Base-by-base conservation (phyloP, 2,329 filamentous ascomycete species). In the Cladosporium halotolerans region DNA sequence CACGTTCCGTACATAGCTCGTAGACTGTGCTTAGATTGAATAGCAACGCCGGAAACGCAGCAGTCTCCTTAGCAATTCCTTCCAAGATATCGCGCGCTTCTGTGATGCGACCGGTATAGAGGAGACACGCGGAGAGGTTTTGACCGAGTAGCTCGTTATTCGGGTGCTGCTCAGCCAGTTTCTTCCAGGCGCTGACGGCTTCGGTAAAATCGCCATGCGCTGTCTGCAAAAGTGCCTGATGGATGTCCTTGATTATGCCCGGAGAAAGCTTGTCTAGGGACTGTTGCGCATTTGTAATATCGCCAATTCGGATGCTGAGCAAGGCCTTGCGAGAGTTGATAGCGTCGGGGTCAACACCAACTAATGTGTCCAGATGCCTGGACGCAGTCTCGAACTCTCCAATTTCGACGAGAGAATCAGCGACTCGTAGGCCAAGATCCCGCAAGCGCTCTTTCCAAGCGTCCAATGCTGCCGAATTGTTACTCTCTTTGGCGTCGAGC, bases 11-110 rank as follows among this genome's bases (percentile, higher is more conserved):
- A 66, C 88, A 93, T 7, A 97, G 78, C 70, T 97, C 93, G 67
- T 95, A 97, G 62, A 96, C 82, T 0, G 92, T 97, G 9, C 85
- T 83, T 10, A 99, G 71, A 67, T 97, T 97, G 72, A 96, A 95
- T 0, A 95, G 80, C 2, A 96, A 72, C 0, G 88, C 88, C 58
- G 88, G 84, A 54, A 92, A 96, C 0, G 82, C 80, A 39, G 81
- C 75, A 1, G 74, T 68, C 3, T 81, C 76, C 18, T 39, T 38
- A 0, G 90, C 75, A 9, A 95, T 72, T 0, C 73, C 70, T 63
- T 92, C 85, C 3, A 96, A 73, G 1, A 88, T 70, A 10, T 75
- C 70, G 11, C 82, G 81, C 1, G 88, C 86, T 78, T 89, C 81
- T 52, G 81, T 77, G 68, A 96, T 83, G 52, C 78, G 78, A 3